These are phyloP conservation scores for Zasmidium cellare DNA, from an alignment of 2,329 filamentous ascomycete genomes.

Conservation along the genomic window DNA sequence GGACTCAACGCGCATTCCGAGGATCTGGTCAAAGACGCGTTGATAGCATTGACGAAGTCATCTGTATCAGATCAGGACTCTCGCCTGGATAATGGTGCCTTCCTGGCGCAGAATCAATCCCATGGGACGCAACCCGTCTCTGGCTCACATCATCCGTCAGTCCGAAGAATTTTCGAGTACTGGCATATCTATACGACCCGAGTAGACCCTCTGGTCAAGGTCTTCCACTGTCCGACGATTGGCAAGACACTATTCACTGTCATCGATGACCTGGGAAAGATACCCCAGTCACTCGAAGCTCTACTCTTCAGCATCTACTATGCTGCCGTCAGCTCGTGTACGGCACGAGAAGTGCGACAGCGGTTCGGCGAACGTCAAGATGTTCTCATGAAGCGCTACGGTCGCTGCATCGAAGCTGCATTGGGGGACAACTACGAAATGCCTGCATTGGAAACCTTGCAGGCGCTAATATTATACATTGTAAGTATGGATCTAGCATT, in stretches of 20 bases:
- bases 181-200: conserved; percentile 29
- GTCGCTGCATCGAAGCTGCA: conserved; percentile 16
- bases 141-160: conserved; percentile 17
- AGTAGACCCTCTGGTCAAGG: conserved; percentile 31
- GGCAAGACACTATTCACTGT: conserved; percentile 18
- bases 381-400: conserved; percentile 19
- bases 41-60: conserved; percentile 28
- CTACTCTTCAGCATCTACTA: conserved; percentile 29
- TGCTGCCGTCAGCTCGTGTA: conserved; percentile 27
- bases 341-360: conserved; percentile 21
- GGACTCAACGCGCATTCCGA: conserved; percentile 15
- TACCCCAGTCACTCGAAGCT: conserved; percentile 17
- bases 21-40: conserved; percentile 28
- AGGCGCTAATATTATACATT: conserved; percentile 25
- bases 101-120: conserved; percentile 5
- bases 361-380: conserved; percentile 26
- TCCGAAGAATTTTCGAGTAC: conserved; percentile 25
- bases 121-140: background rate
- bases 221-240: conserved; percentile 30
- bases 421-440: conserved; percentile 18
- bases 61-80: conserved; percentile 22
- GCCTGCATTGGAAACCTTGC: conserved; percentile 22
- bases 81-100: conserved; percentile 15
- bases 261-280: conserved; percentile 17
- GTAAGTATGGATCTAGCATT: conserved; percentile 5